Base-by-base conservation (phyloP, 176 grass and related monocot genomes). In the Tillandsia fasciculata region DNA sequence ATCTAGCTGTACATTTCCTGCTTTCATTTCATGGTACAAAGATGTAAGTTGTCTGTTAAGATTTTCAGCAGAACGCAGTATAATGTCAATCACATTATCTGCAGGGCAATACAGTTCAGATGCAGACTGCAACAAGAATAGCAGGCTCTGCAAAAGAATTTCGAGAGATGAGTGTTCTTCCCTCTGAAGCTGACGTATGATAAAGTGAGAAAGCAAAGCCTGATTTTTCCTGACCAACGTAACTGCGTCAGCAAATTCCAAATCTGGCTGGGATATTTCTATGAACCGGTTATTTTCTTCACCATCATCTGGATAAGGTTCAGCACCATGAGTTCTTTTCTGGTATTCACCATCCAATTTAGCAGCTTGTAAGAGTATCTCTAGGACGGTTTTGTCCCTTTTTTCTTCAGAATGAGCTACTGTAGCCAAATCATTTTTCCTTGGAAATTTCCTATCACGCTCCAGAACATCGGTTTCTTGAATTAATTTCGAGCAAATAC, bases 181-280 rank as follows among this genome's bases (percentile, higher is more conserved):
- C 70, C 83, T 87, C 86, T 66, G 70, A 67, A 96, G 89, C 70
- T 89, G 88, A 64, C 78, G 84, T 52, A 83, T 64, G 68, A 96
- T 80, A 57, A 96, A 96, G n/a, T 72, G 75, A 68, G 78, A 89
- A 64, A 96, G 79, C 79, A 87, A 80, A 81, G 73, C 73, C 51
- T 96, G 93, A 68, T 92, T 92, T 82, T 87, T 86, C 79, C 93
- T 83, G n/a, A 96, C 88, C 74, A 96, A 84, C 78, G 93, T 96
- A 79, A 96, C 74, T 67, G 89, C 88, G 79, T 96, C 93, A 76
- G 68, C 79, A 20, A 76, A 82, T 20, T 87, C 64, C 64, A 71
- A 72, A 64, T 85, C 88, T 42, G 71, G 70, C 78, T 74, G 59
- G 64, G 76, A 85, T 80, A 96, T 85, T 76, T 96, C 71, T 78